These are phyloP conservation scores for Colletotrichum spinosum DNA, from an alignment of 2,329 filamentous ascomycete genomes.

Conservation along the genomic window DNA sequence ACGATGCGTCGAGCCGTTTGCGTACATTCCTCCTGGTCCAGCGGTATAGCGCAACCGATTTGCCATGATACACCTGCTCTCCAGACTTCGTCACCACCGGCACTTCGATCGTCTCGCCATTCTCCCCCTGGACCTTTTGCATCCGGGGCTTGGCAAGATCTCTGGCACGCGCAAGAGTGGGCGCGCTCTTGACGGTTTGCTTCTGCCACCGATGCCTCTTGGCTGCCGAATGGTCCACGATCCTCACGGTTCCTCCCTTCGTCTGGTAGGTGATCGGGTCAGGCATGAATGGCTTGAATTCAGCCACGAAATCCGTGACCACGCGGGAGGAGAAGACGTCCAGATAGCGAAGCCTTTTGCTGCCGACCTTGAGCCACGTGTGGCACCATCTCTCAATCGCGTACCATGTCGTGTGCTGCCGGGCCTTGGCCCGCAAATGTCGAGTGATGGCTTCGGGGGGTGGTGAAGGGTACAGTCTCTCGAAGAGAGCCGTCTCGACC, in stretches of 20 bases:
- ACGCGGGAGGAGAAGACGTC: not conserved
- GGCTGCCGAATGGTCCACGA: conserved; percentile 6
- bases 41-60: conserved; percentile 14
- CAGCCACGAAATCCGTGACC: conserved; percentile 32
- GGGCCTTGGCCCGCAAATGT: conserved; percentile 29
- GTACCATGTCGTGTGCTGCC: conserved; percentile 35
- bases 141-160: not conserved
- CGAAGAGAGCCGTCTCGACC: conserved; percentile 27
- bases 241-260: conserved; percentile 28
- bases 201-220: conserved; percentile 13
- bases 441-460: conserved; percentile 18
- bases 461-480: conserved; percentile 28
- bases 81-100: conserved; percentile 24
- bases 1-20: conserved; percentile 12
- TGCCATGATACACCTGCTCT: conserved; percentile 19
- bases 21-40: conserved; percentile 18
- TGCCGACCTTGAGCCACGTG: conserved; percentile 21
- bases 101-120: not conserved
- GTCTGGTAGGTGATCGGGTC: conserved; percentile 32
- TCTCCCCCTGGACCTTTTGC: not conserved
- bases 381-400: conserved; percentile 30
- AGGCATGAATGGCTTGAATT: conserved; percentile 33
- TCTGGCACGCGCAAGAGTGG: conserved; percentile 3
- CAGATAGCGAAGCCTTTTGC: conserved; percentile 3
- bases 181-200: not conserved